Evolutionary conservation across 139 green algal genomes (phyloP).

Genomic region (Chlamydomonas asymmetrica): DNA sequence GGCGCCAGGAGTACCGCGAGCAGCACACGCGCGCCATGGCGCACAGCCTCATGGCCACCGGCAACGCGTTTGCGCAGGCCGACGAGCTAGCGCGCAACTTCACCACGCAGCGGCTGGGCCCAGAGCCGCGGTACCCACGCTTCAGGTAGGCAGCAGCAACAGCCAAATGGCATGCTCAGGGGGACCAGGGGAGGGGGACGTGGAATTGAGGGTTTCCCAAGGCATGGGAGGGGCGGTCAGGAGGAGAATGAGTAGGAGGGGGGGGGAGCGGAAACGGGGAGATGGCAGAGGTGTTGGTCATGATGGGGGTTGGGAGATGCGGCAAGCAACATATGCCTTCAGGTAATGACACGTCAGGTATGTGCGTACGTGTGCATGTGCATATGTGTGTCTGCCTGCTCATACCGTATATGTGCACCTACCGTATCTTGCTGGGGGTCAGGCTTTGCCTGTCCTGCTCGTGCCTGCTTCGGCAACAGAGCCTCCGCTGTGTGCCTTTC

Average conservation of each 20-base stretch:
- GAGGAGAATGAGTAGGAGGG: background rate
- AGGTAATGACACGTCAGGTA: too few species aligned
- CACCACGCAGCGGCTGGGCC: too few species aligned
- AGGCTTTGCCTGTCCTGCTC: background rate
- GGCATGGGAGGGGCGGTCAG: background rate
- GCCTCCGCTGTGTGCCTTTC: conserved; percentile 12
- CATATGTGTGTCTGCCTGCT: too few species aligned
- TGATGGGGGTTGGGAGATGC: too few species aligned
- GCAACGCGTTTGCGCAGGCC: conserved; percentile 15
- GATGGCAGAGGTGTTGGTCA: too few species aligned
- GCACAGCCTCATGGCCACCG: conserved; percentile 9
- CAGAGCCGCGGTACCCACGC: background rate
- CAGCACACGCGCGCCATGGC: conserved; percentile 25
- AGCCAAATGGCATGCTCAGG: background rate
- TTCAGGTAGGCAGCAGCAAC: background rate
- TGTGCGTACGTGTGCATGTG: too few species aligned
- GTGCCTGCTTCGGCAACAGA: background rate
- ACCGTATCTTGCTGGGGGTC: background rate
- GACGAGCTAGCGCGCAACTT: background rate
- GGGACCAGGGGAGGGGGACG: background rate
- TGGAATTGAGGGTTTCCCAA: background rate
- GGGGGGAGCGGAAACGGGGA: too few species aligned
- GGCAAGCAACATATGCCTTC: too few species aligned
- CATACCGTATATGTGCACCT: background rate
- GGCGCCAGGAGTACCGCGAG: background rate